These are phyloP conservation scores for Barnettozyma salicaria DNA, from an alignment of 805 yeast species.

Conservation along the genomic window DNA sequence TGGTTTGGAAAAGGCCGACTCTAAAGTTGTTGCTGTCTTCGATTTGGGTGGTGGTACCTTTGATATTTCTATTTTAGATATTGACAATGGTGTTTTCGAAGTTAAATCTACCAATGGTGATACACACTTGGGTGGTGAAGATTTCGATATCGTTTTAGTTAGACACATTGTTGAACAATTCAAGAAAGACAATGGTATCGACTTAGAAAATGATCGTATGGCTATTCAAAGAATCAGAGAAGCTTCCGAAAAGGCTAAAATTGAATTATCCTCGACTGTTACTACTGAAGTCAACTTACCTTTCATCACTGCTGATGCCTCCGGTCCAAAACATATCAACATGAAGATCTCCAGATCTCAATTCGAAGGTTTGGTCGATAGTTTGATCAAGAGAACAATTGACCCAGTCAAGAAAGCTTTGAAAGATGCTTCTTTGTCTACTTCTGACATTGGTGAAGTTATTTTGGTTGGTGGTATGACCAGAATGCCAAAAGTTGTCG, in stretches of 20 bases:
- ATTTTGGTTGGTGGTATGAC: conserved; percentile 87
- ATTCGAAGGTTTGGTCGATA: conserved; percentile 61
- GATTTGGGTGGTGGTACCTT: conserved; percentile 86
- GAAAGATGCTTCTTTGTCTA: conserved; percentile 62
- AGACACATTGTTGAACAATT: conserved; percentile 52
- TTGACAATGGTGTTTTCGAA: conserved; percentile 76
- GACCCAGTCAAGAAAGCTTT: conserved; percentile 74
- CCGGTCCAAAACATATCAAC: conserved; percentile 57
- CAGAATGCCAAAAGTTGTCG: conserved; percentile 76
- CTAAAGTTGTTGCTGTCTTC: conserved; percentile 52
- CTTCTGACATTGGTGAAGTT: conserved; percentile 68
- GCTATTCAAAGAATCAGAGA: conserved; percentile 75
- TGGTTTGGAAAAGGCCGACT: conserved; percentile 89
- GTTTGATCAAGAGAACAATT: conserved; percentile 59
- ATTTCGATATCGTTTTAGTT: conserved; percentile 64
- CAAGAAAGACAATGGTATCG: conserved; percentile 39
- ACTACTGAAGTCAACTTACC: conserved; percentile 66
- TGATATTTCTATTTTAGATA: conserved; percentile 72
- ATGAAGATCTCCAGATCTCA: conserved; percentile 58
- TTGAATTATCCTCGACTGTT: conserved; percentile 63
- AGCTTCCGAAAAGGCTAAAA: conserved; percentile 74
- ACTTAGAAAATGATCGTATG: conserved; percentile 27
- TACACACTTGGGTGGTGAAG: conserved; percentile 80
- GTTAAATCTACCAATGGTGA: conserved; percentile 81
- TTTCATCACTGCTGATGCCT: conserved; percentile 44